Evolutionary conservation across 305 asterid species (phyloP).

Genomic region (Fraxinus dipetala): DNA sequence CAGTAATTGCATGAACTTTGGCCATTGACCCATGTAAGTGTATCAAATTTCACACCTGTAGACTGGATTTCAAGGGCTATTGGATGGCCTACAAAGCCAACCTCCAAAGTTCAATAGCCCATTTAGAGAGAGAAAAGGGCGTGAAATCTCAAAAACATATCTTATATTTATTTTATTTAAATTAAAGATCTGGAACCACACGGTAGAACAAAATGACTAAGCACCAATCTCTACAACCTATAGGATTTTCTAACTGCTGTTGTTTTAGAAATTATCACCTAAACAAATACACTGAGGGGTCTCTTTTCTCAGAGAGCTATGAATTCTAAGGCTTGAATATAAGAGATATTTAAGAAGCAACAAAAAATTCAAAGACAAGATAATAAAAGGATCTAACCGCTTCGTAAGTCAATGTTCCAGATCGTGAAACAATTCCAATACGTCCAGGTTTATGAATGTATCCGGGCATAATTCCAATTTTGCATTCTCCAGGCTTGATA

Average conservation of each 20-base stretch:
- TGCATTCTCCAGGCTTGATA: conserved; percentile 98
- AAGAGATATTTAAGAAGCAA: no score
- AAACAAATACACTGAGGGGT: not conserved
- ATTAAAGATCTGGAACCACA: not conserved
- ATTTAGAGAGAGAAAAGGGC: no score
- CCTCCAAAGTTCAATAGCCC: not conserved
- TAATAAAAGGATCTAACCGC: conserved; percentile 54
- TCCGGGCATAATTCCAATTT: conserved; percentile 98
- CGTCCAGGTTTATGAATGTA: conserved; percentile 99
- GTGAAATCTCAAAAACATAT: no score
- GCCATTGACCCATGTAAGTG: not conserved
- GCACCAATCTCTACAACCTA: not conserved
- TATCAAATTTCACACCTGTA: not conserved
- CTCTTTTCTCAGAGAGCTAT: not conserved
- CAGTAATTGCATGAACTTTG: not conserved
- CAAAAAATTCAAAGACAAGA: not conserved
- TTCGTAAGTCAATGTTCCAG: conserved; percentile 88
- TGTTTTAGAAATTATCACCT: not conserved
- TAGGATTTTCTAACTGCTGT: not conserved
- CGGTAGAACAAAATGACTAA: not conserved
- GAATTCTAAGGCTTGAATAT: not conserved
- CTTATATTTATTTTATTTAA: not conserved
- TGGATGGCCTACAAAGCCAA: not conserved
- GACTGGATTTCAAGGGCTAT: not conserved
- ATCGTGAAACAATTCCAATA: conserved; percentile 83